A percentile compares a stretch with the other conserved stretches of the same genome.
phyloP scores from a whole-genome alignment of 2,329 filamentous ascomycete genomes.

The Neofusicoccum laricinum region DNA sequence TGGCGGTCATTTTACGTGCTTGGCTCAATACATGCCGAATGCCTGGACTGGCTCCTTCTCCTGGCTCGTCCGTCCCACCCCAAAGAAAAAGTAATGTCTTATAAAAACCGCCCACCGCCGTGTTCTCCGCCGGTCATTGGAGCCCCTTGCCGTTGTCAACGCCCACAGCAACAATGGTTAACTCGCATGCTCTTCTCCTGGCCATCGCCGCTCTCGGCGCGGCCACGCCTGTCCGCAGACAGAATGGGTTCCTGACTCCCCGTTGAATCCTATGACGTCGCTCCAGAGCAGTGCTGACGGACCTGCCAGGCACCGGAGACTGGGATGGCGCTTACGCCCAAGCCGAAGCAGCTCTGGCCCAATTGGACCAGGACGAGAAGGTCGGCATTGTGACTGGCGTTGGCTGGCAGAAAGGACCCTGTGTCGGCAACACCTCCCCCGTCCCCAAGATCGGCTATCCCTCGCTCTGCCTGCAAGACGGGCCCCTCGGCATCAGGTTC shows the following conservation, averaged over 20 bases:
- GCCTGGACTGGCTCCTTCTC: neutral
- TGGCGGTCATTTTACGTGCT: neutral
- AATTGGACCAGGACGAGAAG: constrained; percentile 40
- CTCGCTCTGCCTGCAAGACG: constrained; percentile 40
- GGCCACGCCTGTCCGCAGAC: neutral
- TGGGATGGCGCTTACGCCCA: constrained; percentile 41
- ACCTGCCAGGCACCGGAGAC: constrained; percentile 5
- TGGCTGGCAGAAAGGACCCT: constrained; percentile 33
- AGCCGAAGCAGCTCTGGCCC: constrained; percentile 38
- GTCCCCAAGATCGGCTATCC: constrained; percentile 35
- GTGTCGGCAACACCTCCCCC: constrained; percentile 36
- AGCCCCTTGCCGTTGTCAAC: neutral
- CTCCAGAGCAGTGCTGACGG: too few species aligned
- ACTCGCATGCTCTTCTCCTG: neutral
- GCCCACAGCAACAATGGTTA: neutral
- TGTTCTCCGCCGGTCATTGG: neutral
- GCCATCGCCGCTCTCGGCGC: neutral
- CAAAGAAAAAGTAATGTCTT: neutral
- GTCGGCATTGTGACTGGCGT: constrained; percentile 37
- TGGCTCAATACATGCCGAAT: neutral
- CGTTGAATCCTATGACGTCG: neutral
- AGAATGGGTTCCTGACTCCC: neutral
- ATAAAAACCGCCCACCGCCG: neutral
- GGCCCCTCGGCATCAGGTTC: constrained; percentile 39
- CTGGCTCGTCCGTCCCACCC: neutral